Evolutionary conservation across 176 grass and related monocot genomes (phyloP).

Genomic region (Eragrostis nindensis): DNA sequence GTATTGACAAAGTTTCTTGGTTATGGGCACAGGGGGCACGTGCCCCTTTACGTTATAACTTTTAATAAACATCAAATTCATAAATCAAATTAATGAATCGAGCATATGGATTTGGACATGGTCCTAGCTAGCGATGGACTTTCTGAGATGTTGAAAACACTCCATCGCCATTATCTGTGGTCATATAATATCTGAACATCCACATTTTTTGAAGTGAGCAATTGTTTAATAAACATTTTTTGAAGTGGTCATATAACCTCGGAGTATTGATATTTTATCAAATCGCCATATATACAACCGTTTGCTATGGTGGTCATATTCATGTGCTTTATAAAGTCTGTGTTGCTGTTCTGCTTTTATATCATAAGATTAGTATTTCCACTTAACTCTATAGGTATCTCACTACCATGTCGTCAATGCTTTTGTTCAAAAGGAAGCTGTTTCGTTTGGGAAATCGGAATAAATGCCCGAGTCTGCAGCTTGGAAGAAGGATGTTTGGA

Average conservation of each 20-base stretch:
- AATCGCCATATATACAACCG: not conserved
- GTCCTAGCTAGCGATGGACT: conserved; percentile 91
- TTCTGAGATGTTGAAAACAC: conserved; percentile 77
- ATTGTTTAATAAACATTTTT: conserved; percentile 21
- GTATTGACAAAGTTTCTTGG: conserved; percentile 84
- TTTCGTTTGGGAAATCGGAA: conserved; percentile 70
- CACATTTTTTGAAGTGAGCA: conserved; percentile 10
- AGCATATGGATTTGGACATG: not conserved
- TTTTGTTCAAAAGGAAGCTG: conserved; percentile 57
- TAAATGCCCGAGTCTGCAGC: conserved; percentile 57
- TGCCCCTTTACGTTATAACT: no score
- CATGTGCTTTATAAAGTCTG: not conserved
- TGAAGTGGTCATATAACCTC: no score
- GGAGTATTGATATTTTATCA: not conserved
- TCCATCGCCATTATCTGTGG: no score
- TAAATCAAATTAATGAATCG: no score
- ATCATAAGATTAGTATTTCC: not conserved
- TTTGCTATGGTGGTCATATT: conserved; percentile 4
- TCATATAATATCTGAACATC: no score
- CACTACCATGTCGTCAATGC: not conserved
- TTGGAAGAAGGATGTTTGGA: conserved; percentile 26
- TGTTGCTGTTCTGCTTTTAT: not conserved
- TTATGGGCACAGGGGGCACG: not conserved
- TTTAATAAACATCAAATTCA: no score
- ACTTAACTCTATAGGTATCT: not conserved